Percentiles rank a stretch among this genome's conserved stretches.
Conservation (phyloP, 129 eudicot species). For the Flaveria brownii region DNA sequence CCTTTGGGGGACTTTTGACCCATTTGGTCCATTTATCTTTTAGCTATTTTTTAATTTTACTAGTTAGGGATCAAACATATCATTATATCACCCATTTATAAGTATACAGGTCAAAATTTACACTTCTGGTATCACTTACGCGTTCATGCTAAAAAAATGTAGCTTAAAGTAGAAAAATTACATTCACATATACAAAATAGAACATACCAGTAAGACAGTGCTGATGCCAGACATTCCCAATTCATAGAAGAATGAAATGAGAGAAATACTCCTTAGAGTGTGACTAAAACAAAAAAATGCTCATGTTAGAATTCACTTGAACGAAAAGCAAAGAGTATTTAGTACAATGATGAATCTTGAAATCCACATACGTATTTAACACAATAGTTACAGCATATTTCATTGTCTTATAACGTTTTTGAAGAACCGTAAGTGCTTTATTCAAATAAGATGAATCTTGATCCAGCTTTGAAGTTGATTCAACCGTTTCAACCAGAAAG, state of each 20-base stretch:
- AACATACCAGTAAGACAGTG: slow-evolving; percentile 70
- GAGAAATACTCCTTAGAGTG: slow-evolving; percentile 63
- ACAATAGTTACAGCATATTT: slow-evolving; percentile 63
- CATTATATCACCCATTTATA: not conserved
- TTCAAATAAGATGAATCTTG: slow-evolving; percentile 34
- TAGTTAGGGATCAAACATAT: not conserved
- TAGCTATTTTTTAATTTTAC: not conserved
- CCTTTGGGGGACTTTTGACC: not conserved
- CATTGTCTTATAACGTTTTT: slow-evolving; percentile 72
- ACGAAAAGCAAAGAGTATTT: not conserved
- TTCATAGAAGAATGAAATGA: slow-evolving; percentile 86
- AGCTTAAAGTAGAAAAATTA: not conserved
- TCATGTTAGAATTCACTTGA: slow-evolving; percentile 22
- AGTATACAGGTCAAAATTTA: not conserved
- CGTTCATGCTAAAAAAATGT: not conserved
- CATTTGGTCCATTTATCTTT: too few species aligned
- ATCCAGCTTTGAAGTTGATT: slow-evolving; percentile 43
- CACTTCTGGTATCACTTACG: not conserved
- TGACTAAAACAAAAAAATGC: slow-evolving; percentile 45
- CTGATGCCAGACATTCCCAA: slow-evolving; percentile 97
- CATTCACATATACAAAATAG: slow-evolving; percentile 5
- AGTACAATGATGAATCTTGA: slow-evolving; percentile 2
- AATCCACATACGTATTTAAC: slow-evolving; percentile 53
- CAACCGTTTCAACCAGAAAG: slow-evolving; percentile 69
- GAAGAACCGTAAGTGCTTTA: slow-evolving; percentile 45